Evolutionary conservation across 2,329 filamentous ascomycete genomes (phyloP).

Genomic region (Zymoseptoria crescenta): DNA sequence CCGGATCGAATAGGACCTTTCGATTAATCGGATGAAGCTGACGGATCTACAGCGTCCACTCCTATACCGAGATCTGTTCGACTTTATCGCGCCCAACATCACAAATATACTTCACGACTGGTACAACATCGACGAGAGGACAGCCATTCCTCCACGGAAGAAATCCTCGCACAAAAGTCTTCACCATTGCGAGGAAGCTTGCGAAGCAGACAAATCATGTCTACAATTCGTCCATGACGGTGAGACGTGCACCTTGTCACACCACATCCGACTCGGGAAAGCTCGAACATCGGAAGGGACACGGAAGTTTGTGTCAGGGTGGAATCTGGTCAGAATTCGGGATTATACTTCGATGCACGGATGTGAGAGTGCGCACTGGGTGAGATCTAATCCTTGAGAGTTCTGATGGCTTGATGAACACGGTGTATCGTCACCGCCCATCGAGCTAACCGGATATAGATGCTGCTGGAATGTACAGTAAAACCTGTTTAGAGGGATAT

Average conservation of each 20-base stretch:
- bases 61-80: slow-evolving; percentile 5
- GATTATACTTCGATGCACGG: slow-evolving; percentile 28
- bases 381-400: slow-evolving; percentile 20
- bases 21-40: not conserved
- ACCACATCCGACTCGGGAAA: slow-evolving; percentile 30
- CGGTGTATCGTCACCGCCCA: no score
- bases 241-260: slow-evolving; percentile 10
- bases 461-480: no score
- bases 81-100: slow-evolving; percentile 8
- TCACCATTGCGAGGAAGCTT: slow-evolving; percentile 19
- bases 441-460: no score
- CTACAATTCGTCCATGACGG: slow-evolving; percentile 26
- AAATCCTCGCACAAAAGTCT: not conserved
- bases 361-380: slow-evolving; percentile 31
- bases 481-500: no score
- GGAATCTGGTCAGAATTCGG: slow-evolving; percentile 29
- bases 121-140: slow-evolving; percentile 9
- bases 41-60: not conserved
- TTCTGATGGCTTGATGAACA: no score
- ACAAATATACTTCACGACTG: slow-evolving; percentile 3
- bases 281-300: slow-evolving; percentile 25
- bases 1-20: no score
- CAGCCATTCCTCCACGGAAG: not conserved
- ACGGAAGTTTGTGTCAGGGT: slow-evolving; percentile 29
- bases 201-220: slow-evolving; percentile 24